Percentiles rank a stretch among this genome's conserved stretches.
Evolutionary conservation across 768 basidiomycete species (phyloP).

Genomic region (Suillus plorans): DNA sequence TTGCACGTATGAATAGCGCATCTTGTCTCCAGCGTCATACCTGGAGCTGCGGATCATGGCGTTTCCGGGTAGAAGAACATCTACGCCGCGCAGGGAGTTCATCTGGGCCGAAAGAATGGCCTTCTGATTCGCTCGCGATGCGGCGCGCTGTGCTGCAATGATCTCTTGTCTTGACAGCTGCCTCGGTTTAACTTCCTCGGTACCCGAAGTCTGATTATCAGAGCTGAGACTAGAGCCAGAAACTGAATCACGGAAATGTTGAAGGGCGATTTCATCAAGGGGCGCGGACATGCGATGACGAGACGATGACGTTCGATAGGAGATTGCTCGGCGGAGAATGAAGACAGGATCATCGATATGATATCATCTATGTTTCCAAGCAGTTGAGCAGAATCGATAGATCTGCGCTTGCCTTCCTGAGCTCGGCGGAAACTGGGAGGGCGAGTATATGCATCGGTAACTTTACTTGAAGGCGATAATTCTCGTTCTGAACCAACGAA

Average conservation of each 20-base stretch:
- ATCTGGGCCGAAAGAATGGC: constrained; percentile 83
- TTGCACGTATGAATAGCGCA: constrained; percentile 94
- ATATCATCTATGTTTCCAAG: constrained; percentile 76
- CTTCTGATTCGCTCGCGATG: constrained; percentile 79
- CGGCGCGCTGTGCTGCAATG: constrained; percentile 90
- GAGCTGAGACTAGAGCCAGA: constrained; percentile 57
- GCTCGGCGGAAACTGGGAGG: constrained; percentile 71
- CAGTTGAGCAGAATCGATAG: constrained; percentile 75
- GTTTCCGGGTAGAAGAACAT: constrained; percentile 83
- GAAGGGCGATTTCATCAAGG: constrained; percentile 80
- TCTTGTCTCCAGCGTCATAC: constrained; percentile 64
- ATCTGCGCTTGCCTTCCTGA: constrained; percentile 75
- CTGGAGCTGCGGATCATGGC: constrained; percentile 84
- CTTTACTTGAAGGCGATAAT: constrained; percentile 75
- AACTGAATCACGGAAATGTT: constrained; percentile 65
- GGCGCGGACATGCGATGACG: constrained; percentile 72
- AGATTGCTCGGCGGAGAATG: constrained; percentile 78
- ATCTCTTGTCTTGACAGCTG: constrained; percentile 77
- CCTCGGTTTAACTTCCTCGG: constrained; percentile 39
- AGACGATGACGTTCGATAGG: constrained; percentile 71
- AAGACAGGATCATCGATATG: constrained; percentile 85
- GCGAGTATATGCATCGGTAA: constrained; percentile 79
- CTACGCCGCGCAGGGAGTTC: constrained; percentile 85
- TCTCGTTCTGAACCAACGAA: constrained; percentile 59
- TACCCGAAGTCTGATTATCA: constrained; percentile 31